These are phyloP conservation scores for Neurospora sp. DNA, from an alignment of 495 filamentous ascomycete genomes.

Conservation along the genomic window DNA sequence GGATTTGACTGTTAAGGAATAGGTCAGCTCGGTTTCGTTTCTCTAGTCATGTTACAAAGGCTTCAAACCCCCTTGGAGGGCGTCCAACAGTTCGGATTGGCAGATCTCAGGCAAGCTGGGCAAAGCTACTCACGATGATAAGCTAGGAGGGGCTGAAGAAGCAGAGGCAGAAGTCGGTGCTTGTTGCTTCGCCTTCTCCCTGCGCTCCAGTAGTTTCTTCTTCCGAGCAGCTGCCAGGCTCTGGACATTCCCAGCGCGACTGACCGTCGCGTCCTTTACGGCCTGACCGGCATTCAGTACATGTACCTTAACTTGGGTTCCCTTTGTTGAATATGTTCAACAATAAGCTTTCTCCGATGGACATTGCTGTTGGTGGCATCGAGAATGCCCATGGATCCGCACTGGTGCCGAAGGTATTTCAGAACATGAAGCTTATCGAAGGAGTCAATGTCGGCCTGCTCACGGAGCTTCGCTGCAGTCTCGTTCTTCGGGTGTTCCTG, in stretches of 20 bases:
- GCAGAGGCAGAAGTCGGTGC: background rate
- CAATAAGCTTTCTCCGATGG: conserved; percentile 68
- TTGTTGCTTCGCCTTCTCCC: background rate
- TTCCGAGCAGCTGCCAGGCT: background rate
- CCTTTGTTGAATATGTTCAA: conserved; percentile 68
- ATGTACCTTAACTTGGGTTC: conserved; percentile 55
- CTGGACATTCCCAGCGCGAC: background rate
- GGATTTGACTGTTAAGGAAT: background rate
- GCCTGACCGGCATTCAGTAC: background rate
- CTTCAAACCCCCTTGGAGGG: background rate
- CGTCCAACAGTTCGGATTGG: background rate
- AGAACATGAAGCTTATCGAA: conserved; percentile 67
- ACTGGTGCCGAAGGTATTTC: conserved; percentile 68
- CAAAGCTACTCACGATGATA: background rate
- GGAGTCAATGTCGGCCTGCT: conserved; percentile 84
- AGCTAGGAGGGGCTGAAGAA: background rate
- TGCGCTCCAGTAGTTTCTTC: background rate
- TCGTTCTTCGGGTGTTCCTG: conserved; percentile 54
- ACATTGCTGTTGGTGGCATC: conserved; percentile 95
- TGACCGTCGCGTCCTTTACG: background rate
- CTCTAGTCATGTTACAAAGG: background rate
- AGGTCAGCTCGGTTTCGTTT: background rate
- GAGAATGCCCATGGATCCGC: conserved; percentile 91
- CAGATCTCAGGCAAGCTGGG: background rate
- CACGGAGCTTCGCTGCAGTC: conserved; percentile 67